Percentiles rank a stretch among this genome's conserved stretches.
Evolutionary conservation across 2,329 filamentous ascomycete genomes (phyloP).

Genomic region (Diplocarpon mali): DNA sequence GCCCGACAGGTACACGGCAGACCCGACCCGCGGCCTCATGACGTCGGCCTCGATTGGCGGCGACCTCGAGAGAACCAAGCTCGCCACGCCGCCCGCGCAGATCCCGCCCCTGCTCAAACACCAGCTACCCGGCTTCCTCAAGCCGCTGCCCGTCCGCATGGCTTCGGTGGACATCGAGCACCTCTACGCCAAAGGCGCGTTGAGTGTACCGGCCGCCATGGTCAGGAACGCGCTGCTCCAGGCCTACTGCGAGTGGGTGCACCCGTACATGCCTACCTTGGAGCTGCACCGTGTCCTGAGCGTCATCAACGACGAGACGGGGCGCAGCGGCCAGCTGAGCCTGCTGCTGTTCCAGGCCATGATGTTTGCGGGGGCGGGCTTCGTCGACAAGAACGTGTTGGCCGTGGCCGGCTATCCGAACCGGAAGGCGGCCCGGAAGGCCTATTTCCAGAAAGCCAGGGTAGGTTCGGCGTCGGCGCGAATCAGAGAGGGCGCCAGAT

Average conservation of each 20-base stretch:
- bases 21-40: constrained; percentile 16
- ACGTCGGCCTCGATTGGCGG: constrained; percentile 21
- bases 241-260: constrained; percentile 78
- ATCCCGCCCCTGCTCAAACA: constrained; percentile 18
- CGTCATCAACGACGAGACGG: constrained; percentile 55
- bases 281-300: constrained; percentile 52
- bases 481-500: too few relatives aligned
- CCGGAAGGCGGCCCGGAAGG: constrained; percentile 72
- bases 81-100: constrained; percentile 8
- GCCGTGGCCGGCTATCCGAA: constrained; percentile 65
- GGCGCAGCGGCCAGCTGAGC: constrained; percentile 61
- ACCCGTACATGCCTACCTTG: constrained; percentile 87
- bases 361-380: constrained; percentile 87
- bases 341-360: constrained; percentile 85
- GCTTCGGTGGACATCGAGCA: constrained; percentile 74
- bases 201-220: constrained; percentile 58
- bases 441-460: constrained; percentile 81
- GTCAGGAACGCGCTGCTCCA: constrained; percentile 74
- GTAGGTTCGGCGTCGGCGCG: constrained; percentile 37
- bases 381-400: constrained; percentile 70
- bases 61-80: constrained; percentile 19
- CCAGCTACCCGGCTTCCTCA: constrained; percentile 55
- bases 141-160: constrained; percentile 66
- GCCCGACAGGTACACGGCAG: constrained; percentile 7
- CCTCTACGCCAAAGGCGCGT: constrained; percentile 71